These are phyloP conservation scores for Leccinum griseonigrum DNA, from an alignment of 1,284 basidiomycete species.

Conservation along the genomic window DNA sequence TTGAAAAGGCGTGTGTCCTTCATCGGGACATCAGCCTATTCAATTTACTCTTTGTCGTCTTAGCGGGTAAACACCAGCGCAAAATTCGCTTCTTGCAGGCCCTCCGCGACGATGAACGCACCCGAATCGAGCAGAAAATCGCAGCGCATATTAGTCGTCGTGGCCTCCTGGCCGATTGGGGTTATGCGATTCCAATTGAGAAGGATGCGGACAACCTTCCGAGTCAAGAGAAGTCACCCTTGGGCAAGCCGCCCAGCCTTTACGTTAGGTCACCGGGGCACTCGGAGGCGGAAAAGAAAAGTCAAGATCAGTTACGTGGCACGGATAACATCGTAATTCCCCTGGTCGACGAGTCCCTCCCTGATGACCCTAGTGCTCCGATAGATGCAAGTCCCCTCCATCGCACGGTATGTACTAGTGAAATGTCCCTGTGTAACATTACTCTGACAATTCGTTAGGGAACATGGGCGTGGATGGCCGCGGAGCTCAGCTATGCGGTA, in stretches of 20 bases:
- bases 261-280: background rate
- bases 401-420: background rate
- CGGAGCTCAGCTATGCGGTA: conserved; percentile 3
- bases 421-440: background rate
- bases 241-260: background rate
- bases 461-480: conserved; percentile 13
- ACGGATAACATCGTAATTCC: background rate
- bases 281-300: background rate
- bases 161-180: background rate
- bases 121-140: background rate
- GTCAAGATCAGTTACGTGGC: background rate
- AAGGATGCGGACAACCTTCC: background rate
- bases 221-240: background rate
- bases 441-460: background rate
- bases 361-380: background rate
- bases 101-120: background rate
- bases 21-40: background rate
- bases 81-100: background rate
- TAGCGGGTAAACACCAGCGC: background rate
- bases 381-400: background rate
- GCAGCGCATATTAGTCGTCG: background rate
- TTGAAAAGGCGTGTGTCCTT: background rate
- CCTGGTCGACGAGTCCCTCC: background rate
- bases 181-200: background rate
- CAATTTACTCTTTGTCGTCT: background rate